Base-by-base conservation (phyloP, 2,329 filamentous ascomycete genomes). In the Pseudocercospora fuligena region DNA sequence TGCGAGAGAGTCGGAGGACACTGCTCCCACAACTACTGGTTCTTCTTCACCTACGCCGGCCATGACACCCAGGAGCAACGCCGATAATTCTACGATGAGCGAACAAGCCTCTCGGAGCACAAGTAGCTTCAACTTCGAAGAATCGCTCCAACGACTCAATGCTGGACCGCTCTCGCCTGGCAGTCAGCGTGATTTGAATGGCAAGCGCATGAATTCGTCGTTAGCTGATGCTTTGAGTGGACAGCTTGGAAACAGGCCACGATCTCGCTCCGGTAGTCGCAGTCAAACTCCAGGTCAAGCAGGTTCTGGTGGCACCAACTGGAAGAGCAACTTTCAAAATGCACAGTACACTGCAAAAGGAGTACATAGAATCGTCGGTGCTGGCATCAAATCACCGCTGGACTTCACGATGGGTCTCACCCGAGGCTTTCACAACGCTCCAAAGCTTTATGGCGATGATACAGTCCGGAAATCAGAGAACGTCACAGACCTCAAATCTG, bases 401-500 rank as follows among this genome's bases (percentile, higher is more conserved):
- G 93, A 97, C 77, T 92, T 97, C 72, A 92, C 92, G 23, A 81
- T 97, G 60, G 91, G 90, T 0, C 79, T 97, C 31, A 90, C 93
- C 0, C 91, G 91, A 77, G 94, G 94, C 0, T 96, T 97, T 76
- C 90, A 94, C 75, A 97, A 97, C 73, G 90, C 92, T 5, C 93
- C 94, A 0, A 90, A 88, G 71, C 82, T 97, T 0, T 97, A 97
- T 75, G 91, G 93, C 49, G 93, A 97, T 73, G 88, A 92, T 1
- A 94, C 89, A 0, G 89, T 97, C 0, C 86, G 92, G 8, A 90
- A 90, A n/a, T 82, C 87, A 0, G 90, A 93, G 65, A 92, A 92
- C 72, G 91, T 97, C 4, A 93, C 91, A 0, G 90, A 89, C 60
- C 82, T 97, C 59, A 85, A 88, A 61, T 92, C 89, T 69, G 94